A percentile compares a stretch with the other conserved stretches of the same genome.
These are phyloP conservation scores for Mediolabrus comicus DNA, from an alignment of 108 stramenopile species.

Conservation along the genomic window DNA sequence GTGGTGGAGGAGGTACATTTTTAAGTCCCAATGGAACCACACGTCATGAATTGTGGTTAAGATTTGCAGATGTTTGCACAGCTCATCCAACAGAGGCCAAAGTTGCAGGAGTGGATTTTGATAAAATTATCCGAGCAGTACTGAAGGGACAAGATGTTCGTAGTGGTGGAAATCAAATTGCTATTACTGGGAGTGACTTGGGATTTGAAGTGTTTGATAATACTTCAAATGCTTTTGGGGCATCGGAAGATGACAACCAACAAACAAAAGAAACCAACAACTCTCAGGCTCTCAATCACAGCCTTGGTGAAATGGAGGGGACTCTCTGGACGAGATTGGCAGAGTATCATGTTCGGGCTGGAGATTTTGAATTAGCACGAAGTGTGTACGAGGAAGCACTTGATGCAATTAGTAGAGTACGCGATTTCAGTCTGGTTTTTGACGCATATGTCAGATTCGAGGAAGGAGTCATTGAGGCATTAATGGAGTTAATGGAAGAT, in stretches of 20 bases:
- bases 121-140: conserved; percentile 86
- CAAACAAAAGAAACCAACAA: conserved; percentile 17
- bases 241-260: conserved; percentile 19
- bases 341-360: conserved; percentile 91
- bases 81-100: conserved; percentile 81
- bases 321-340: conserved; percentile 95
- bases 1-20: conserved; percentile 22
- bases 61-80: conserved; percentile 88
- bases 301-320: conserved; percentile 90
- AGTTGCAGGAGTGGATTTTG: conserved; percentile 78
- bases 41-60: conserved; percentile 94
- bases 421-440: conserved; percentile 96
- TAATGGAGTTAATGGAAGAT: conserved; percentile 82
- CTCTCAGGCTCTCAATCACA: conserved; percentile 28
- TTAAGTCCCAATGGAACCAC: conserved; percentile 62
- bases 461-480: conserved; percentile 92
- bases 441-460: conserved; percentile 97
- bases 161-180: conserved; percentile 2
- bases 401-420: conserved; percentile 82
- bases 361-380: conserved; percentile 95
- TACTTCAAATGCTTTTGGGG: conserved; percentile 8
- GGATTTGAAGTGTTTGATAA: conserved; percentile 43
- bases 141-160: conserved; percentile 36
- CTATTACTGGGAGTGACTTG: neutral
- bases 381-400: conserved; percentile 96